phyloP scores from a whole-genome alignment of 192 early-diverging fungal genomes.

The Thoreauomyces humboldtii region DNA sequence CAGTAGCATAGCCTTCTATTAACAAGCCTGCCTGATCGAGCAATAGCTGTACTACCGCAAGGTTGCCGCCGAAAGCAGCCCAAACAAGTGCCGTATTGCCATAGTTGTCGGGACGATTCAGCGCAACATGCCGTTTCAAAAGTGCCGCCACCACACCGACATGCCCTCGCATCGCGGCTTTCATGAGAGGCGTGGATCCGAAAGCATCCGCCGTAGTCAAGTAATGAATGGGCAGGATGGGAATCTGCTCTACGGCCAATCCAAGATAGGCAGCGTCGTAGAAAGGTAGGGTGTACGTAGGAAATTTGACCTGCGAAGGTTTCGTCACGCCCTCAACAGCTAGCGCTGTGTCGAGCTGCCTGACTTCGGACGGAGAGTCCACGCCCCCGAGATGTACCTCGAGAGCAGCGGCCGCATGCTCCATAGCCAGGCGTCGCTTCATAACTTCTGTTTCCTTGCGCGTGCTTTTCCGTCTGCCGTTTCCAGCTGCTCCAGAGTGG shows the following conservation, averaged over 20 bases:
- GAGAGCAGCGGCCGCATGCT: neutral
- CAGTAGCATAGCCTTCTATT: neutral
- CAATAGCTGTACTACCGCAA: constrained; percentile 34
- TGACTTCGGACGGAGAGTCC: too few relatives aligned
- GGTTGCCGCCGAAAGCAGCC: constrained; percentile 34
- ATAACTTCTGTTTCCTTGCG: neutral
- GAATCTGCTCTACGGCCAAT: neutral
- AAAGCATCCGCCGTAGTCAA: constrained; percentile 25
- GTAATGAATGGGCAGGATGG: neutral
- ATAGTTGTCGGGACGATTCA: constrained; percentile 28
- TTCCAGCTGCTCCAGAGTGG: neutral
- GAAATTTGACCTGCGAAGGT: constrained; percentile 1
- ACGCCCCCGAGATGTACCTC: too few relatives aligned
- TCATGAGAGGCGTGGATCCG: constrained; percentile 50
- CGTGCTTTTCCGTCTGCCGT: constrained; percentile 1
- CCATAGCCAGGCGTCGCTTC: neutral
- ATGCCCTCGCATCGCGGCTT: constrained; percentile 47
- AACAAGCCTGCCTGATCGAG: constrained; percentile 1
- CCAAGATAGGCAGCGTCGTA: constrained; percentile 43
- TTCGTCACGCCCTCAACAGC: neutral
- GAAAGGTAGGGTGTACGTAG: constrained; percentile 3
- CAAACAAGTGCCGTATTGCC: constrained; percentile 47
- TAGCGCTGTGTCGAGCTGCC: neutral
- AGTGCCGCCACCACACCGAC: constrained; percentile 23
- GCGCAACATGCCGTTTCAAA: constrained; percentile 15